A percentile compares a stretch with the other conserved stretches of the same genome.
phyloP scores from a whole-genome alignment of 169 alveolate species.

The Cyclospora cayetanensis region DNA sequence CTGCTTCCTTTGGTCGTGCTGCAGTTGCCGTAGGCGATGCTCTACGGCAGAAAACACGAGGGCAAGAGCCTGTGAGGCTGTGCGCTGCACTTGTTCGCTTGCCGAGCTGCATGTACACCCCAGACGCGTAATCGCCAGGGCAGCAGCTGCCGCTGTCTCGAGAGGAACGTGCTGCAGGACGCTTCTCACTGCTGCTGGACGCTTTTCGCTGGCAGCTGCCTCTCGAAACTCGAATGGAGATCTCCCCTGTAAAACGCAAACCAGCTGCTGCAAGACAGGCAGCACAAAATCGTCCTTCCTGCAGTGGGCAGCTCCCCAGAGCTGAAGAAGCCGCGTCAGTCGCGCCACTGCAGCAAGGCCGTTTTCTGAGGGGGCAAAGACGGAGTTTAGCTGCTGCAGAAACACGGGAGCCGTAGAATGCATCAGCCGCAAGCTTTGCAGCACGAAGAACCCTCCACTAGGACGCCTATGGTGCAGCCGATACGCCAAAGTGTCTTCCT shows the following conservation, averaged over 20 bases:
- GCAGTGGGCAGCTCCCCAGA: not conserved
- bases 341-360: not conserved
- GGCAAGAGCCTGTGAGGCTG: not conserved
- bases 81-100: not conserved
- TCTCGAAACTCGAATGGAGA: too few relatives aligned
- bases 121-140: not conserved
- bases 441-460: not conserved
- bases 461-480: not conserved
- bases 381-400: not conserved
- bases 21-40: not conserved
- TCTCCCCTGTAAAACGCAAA: not conserved
- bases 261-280: not conserved
- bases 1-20: not conserved
- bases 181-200: not conserved
- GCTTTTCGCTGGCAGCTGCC: not conserved
- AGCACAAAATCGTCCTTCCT: not conserved
- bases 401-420: not conserved
- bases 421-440: not conserved
- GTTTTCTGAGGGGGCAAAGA: not conserved
- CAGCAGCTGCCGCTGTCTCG: constrained; percentile 28
- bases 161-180: constrained; percentile 4
- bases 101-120: not conserved
- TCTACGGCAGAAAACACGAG: not conserved
- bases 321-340: not conserved
- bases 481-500: not conserved